Base-by-base conservation (phyloP, 2,329 filamentous ascomycete species). In the Escovopsis sp. region DNA sequence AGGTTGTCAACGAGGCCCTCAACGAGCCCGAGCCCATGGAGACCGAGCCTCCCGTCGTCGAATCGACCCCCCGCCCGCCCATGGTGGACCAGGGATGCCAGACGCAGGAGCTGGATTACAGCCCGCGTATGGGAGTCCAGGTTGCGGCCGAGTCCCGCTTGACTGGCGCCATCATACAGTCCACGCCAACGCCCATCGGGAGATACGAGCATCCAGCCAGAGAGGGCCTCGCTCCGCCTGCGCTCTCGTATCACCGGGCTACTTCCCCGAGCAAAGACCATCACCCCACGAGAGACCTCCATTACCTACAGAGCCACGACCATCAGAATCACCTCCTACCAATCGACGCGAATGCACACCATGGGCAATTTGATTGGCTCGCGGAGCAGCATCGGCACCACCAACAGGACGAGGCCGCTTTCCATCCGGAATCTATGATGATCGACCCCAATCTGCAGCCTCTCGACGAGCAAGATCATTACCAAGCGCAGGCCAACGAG, bases 71-170 rank as follows among this genome's bases (percentile, higher is more conserved):
- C 1, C 51, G 46, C 10, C 48, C 53, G 11, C 13, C 43, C 5
- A 64, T 63, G 59, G 53, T 60, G 5, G 59, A 63, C 39, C 58
- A 59, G 33, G 56, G 55, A 8, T 61, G 53, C 8, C 60, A 61
- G 39, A 63, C 59, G 6, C 46, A 51, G 30, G 53, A 58, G 25
- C 38, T 53, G 30, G 51, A 54, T 32, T 53, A 54, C 37, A 54
- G 49, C 14, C 52, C 56, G 4, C 48, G 51, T 32, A 43, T 49
- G 15, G 55, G 50, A 16, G 51, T 55, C n/a, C 50, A 55, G 38
- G 47, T 54, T n/a, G 50, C 52, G 33, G 53, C 51, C 13, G 52
- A 61, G 45, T 41, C 51, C 11, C 51, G 47, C 12, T 39, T 51
- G 13, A 29, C 43, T 2, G 43, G 35, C 14, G 25, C 42, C 25